Evolutionary conservation across 352 stramenopile species (phyloP).

Genomic region (Globisporangium cederbergense): DNA sequence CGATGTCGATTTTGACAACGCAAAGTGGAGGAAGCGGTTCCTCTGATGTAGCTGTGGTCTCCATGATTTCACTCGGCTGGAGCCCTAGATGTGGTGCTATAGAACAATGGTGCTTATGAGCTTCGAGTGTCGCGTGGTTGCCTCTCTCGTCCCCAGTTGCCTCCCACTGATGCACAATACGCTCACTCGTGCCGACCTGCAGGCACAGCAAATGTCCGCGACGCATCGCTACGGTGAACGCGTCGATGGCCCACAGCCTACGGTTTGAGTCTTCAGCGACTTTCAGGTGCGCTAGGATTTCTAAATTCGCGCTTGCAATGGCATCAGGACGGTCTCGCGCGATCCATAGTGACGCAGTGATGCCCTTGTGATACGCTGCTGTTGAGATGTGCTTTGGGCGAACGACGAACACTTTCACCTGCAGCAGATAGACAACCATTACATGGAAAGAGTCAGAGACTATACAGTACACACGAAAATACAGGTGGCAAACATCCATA

Average conservation of each 20-base stretch:
- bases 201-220: slow-evolving; percentile 9
- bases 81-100: slow-evolving; percentile 7
- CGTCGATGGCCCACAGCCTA: slow-evolving; percentile 10
- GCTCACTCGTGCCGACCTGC: slow-evolving; percentile 5
- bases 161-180: slow-evolving; percentile 16
- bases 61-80: slow-evolving; percentile 6
- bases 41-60: slow-evolving; percentile 4
- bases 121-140: neutral
- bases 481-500: neutral
- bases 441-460: neutral
- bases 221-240: slow-evolving; percentile 8
- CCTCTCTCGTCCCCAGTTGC: neutral
- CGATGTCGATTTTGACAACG: slow-evolving; percentile 1
- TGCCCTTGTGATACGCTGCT: neutral
- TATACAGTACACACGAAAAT: neutral
- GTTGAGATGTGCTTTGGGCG: slow-evolving; percentile 13
- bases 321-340: slow-evolving; percentile 15
- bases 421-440: neutral
- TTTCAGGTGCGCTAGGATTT: slow-evolving; percentile 5
- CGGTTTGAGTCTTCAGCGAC: neutral
- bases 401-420: slow-evolving; percentile 14
- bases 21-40: slow-evolving; percentile 16
- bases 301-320: neutral
- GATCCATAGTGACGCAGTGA: slow-evolving; percentile 19
- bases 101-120: slow-evolving; percentile 4